These are phyloP conservation scores for Colletotrichum lindemuthianum DNA, from an alignment of 2,329 filamentous ascomycete genomes.

Conservation along the genomic window DNA sequence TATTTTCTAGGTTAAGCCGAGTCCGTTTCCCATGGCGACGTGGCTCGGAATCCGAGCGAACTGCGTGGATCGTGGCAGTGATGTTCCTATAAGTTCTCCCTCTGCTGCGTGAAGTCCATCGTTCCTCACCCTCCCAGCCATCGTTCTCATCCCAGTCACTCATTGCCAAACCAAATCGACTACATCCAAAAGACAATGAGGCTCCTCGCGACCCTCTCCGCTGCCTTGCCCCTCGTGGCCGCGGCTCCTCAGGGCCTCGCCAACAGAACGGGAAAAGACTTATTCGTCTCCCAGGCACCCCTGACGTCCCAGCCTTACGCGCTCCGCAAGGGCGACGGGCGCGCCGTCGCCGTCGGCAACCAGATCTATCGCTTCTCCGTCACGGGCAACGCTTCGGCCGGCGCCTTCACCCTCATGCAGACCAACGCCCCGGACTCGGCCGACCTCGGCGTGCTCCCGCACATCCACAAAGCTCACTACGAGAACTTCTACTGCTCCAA, in stretches of 20 bases:
- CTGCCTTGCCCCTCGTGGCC: slow-evolving; percentile 24
- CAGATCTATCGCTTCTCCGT: slow-evolving; percentile 45
- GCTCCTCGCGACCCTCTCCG: slow-evolving; percentile 22
- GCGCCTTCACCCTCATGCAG: slow-evolving; percentile 55
- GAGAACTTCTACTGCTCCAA: slow-evolving; percentile 59
- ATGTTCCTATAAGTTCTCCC: slow-evolving; percentile 16
- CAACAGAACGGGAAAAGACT: slow-evolving; percentile 15
- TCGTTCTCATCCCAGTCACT: neutral
- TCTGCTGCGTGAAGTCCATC: neutral
- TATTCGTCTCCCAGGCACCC: slow-evolving; percentile 21
- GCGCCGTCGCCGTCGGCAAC: slow-evolving; percentile 20
- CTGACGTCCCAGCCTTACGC: slow-evolving; percentile 23
- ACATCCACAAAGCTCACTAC: slow-evolving; percentile 53
- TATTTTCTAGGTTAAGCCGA: slow-evolving; percentile 1
- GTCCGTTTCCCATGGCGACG: slow-evolving; percentile 2
- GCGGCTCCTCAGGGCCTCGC: slow-evolving; percentile 20
- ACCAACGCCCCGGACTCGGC: slow-evolving; percentile 51
- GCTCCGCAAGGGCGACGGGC: slow-evolving; percentile 27
- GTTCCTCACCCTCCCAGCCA: too few relatives aligned
- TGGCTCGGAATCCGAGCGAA: slow-evolving; percentile 27
- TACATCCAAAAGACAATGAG: slow-evolving; percentile 13
- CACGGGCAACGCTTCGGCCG: slow-evolving; percentile 54
- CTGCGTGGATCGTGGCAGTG: neutral
- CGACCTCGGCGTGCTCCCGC: slow-evolving; percentile 53
- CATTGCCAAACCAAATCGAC: neutral